phyloP scores from a whole-genome alignment of 2,329 filamentous ascomycete species.

The Clonostachys byssicola region DNA sequence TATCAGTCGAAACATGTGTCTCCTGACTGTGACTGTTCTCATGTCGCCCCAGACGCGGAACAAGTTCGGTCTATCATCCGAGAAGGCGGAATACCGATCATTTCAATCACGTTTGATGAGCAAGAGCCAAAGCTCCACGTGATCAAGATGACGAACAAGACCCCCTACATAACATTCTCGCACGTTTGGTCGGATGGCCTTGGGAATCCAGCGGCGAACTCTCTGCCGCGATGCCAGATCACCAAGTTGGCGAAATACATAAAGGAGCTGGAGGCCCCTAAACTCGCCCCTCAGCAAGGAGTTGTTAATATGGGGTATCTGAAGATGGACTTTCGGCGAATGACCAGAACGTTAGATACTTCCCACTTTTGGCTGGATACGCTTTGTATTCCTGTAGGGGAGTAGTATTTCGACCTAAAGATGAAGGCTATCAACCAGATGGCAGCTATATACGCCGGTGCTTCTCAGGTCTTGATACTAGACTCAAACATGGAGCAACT shows the following conservation, averaged over 20 bases:
- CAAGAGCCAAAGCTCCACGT: background rate
- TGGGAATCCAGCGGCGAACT: background rate
- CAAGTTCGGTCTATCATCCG: background rate
- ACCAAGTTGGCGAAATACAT: background rate
- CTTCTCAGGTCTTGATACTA: background rate
- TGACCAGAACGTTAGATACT: background rate
- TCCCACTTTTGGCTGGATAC: background rate
- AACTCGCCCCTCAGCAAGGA: background rate
- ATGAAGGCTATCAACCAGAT: background rate
- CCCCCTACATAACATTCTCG: background rate
- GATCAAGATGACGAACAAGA: background rate
- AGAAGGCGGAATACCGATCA: background rate
- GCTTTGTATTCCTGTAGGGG: background rate
- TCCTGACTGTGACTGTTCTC: background rate
- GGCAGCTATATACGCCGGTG: background rate
- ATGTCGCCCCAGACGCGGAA: background rate
- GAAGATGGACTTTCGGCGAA: background rate
- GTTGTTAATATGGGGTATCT: background rate
- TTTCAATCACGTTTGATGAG: background rate
- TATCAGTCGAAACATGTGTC: background rate
- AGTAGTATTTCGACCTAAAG: background rate
- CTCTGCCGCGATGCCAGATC: background rate
- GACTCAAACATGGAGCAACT: background rate
- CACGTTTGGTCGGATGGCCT: background rate
- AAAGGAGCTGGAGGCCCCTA: background rate